These are phyloP conservation scores for Cryptosporidium viatorum DNA, from an alignment of 169 alveolate species.

Conservation along the genomic window DNA sequence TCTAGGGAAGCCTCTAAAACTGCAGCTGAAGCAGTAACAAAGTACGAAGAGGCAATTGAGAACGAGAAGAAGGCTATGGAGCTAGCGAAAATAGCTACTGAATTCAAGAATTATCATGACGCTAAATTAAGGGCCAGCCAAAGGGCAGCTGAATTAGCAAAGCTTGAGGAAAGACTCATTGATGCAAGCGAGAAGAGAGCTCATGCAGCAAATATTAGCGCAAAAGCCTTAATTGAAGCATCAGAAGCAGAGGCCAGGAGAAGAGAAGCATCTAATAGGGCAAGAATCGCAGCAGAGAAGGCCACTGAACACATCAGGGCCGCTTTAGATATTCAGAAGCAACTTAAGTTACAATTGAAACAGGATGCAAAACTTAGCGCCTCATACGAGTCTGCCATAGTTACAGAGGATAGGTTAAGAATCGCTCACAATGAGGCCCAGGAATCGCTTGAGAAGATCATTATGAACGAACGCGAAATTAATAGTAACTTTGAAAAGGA, in stretches of 20 bases:
- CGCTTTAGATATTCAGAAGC: conserved; percentile 50
- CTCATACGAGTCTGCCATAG: conserved; percentile 53
- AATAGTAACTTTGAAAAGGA: conserved; percentile 6
- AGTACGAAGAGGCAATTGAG: conserved; percentile 49
- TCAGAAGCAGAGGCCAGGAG: conserved; percentile 59
- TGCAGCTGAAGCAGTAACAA: conserved; percentile 38
- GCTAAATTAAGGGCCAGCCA: conserved; percentile 13
- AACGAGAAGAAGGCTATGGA: conserved; percentile 63
- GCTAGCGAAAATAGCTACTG: conserved; percentile 40
- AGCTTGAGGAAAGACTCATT: conserved; percentile 14
- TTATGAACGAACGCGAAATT: conserved; percentile 28
- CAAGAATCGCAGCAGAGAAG: conserved; percentile 40
- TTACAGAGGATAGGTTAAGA: conserved; percentile 59
- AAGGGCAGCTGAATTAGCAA: conserved; percentile 62
- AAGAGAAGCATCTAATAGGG: conserved; percentile 44
- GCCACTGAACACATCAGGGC: conserved; percentile 23
- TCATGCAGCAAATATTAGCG: conserved; percentile 32
- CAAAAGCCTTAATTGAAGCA: conserved; percentile 47
- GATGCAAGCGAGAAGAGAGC: conserved; percentile 63
- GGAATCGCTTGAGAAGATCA: conserved; percentile 25
- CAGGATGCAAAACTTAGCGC: conserved; percentile 32
- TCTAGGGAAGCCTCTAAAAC: conserved; percentile 43
- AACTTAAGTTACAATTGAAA: conserved; percentile 18
- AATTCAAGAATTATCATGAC: conserved; percentile 41
- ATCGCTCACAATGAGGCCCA: conserved; percentile 42